These are phyloP conservation scores for Podaxis rugospora DNA, from an alignment of 768 basidiomycete genomes.

Conservation along the genomic window DNA sequence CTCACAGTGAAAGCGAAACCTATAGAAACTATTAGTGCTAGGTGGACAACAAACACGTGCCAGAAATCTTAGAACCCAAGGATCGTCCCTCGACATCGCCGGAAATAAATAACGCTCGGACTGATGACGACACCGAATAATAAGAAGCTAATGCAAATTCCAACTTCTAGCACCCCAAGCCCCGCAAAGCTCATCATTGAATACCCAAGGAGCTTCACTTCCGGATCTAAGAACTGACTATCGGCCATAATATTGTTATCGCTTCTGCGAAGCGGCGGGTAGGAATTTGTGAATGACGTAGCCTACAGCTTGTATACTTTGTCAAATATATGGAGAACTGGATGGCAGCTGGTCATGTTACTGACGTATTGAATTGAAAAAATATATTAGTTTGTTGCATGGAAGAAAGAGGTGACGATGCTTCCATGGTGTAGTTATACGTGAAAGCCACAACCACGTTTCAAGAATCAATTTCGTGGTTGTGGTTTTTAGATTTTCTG, in stretches of 20 bases:
- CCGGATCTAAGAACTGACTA: not conserved
- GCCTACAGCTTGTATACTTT: not conserved
- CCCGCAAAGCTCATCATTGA: constrained; percentile 3
- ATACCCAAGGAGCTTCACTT: not conserved
- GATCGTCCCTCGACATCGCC: not conserved
- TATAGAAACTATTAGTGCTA: not conserved
- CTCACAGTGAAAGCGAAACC: not conserved
- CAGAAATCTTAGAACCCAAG: not conserved
- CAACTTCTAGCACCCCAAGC: not conserved
- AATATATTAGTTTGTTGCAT: not conserved
- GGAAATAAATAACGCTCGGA: not conserved
- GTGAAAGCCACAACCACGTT: not conserved
- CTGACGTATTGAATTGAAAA: not conserved
- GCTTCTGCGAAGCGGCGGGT: not conserved
- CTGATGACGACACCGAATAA: constrained; percentile 4
- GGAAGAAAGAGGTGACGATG: not conserved
- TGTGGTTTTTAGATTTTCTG: too few relatives aligned
- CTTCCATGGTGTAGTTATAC: not conserved
- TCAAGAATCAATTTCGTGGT: not conserved
- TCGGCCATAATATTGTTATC: not conserved
- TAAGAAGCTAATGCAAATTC: not conserved
- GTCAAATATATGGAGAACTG: not conserved
- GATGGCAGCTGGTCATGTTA: not conserved
- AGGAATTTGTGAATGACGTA: not conserved
- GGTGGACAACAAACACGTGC: not conserved